These are phyloP conservation scores for Cladosporium velox DNA, from an alignment of 2,329 filamentous ascomycete genomes.

Conservation along the genomic window DNA sequence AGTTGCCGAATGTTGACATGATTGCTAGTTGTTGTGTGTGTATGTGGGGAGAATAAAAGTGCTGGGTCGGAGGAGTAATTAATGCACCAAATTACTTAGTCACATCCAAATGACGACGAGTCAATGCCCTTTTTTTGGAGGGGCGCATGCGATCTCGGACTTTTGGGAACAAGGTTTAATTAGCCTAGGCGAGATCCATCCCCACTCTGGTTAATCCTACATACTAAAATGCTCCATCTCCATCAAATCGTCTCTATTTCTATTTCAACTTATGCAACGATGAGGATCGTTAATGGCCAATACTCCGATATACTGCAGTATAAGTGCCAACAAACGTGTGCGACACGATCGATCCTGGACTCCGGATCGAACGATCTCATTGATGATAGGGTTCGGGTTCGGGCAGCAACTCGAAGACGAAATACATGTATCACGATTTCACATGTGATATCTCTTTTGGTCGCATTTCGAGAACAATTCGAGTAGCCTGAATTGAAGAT, in stretches of 20 bases:
- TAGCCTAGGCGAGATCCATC: not conserved
- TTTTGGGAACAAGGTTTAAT: not conserved
- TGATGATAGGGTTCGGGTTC: not conserved
- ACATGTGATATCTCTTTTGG: not conserved
- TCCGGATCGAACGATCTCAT: not conserved
- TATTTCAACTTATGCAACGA: not conserved
- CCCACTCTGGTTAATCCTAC: not conserved
- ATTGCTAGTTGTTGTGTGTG: not conserved
- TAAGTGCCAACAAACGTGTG: not conserved
- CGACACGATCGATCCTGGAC: not conserved
- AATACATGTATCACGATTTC: not conserved
- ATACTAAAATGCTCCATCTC: not conserved
- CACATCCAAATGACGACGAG: constrained; percentile 1
- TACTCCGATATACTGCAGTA: not conserved
- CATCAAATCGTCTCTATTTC: not conserved
- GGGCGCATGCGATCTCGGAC: constrained; percentile 7
- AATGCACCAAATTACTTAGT: not conserved
- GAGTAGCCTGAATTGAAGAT: not conserved
- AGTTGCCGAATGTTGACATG: constrained; percentile 86
- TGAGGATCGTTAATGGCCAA: not conserved
- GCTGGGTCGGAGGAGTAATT: not conserved
- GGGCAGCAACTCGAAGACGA: not conserved
- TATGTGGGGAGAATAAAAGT: not conserved
- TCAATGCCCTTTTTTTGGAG: constrained; percentile 9
- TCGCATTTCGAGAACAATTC: not conserved